Evolutionary conservation across 2,329 filamentous ascomycete species (phyloP).

Genomic region (Incumbomyces lentus): DNA sequence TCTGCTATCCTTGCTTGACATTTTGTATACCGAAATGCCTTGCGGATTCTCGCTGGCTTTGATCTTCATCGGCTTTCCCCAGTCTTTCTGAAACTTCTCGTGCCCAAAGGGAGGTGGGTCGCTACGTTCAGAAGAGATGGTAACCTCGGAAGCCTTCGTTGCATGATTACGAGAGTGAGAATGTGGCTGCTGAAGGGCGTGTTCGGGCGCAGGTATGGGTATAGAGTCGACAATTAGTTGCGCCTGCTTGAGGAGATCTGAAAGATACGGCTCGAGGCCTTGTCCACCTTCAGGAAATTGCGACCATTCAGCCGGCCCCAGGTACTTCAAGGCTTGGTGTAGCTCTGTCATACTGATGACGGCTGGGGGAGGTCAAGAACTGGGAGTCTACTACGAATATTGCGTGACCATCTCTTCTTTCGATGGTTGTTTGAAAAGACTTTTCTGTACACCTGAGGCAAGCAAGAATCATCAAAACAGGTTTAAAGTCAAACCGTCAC

Average conservation of each 20-base stretch:
- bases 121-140: conserved; percentile 41
- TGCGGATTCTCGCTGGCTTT: conserved; percentile 63
- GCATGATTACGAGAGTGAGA: conserved; percentile 47
- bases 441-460: too few relatives aligned
- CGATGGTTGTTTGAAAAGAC: too few relatives aligned
- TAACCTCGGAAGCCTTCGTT: conserved; percentile 42
- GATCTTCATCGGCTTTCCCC: conserved; percentile 73
- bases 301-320: conserved; percentile 48
- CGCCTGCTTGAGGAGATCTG: conserved; percentile 53
- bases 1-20: conserved; percentile 65
- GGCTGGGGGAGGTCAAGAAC: too few relatives aligned
- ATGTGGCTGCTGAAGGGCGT: conserved; percentile 34
- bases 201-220: conserved; percentile 43
- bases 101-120: conserved; percentile 43
- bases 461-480: too few relatives aligned
- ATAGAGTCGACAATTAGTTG: conserved; percentile 69
- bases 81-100: conserved; percentile 61
- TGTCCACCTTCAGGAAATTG: conserved; percentile 36
- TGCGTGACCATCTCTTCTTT: too few relatives aligned
- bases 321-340: conserved; percentile 48
- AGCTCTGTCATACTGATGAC: conserved; percentile 41
- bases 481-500: too few relatives aligned
- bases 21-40: conserved; percentile 68
- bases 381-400: too few relatives aligned
- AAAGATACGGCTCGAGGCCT: conserved; percentile 45